phyloP scores from a whole-genome alignment of 1,284 basidiomycete genomes.

The Ceratobasidium sp. region DNA sequence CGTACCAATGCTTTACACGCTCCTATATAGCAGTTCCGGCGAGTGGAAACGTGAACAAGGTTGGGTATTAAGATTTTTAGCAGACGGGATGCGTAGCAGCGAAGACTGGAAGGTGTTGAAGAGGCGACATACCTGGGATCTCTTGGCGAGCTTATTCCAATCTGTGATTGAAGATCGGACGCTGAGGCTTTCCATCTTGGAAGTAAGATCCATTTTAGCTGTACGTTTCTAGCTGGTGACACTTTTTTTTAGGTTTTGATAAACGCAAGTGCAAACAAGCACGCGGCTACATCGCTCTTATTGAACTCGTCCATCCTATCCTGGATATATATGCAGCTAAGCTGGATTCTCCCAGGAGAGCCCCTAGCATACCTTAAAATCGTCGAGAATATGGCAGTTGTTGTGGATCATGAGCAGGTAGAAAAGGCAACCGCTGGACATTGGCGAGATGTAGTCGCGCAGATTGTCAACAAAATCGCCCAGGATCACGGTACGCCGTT shows the following conservation, averaged over 20 bases:
- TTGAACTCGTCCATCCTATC: conserved; percentile 76
- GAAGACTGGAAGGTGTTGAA: conserved; percentile 88
- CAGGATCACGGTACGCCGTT: conserved; percentile 10
- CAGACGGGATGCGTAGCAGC: conserved; percentile 80
- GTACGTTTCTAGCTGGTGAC: conserved; percentile 25
- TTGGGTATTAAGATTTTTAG: conserved; percentile 90
- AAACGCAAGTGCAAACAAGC: conserved; percentile 75
- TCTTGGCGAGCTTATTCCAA: conserved; percentile 86
- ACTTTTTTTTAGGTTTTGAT: conserved; percentile 70
- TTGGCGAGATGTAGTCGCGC: conserved; percentile 49
- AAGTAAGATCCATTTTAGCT: conserved; percentile 63
- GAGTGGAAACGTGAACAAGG: conserved; percentile 87
- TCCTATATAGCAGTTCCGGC: conserved; percentile 81
- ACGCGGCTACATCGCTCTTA: conserved; percentile 77
- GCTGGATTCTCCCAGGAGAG: conserved; percentile 61
- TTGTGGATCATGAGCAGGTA: conserved; percentile 49
- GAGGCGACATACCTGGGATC: conserved; percentile 88
- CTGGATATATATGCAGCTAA: conserved; percentile 85
- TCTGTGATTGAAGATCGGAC: conserved; percentile 68
- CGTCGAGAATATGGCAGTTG: conserved; percentile 74
- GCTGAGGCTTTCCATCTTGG: conserved; percentile 73
- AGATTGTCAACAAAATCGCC: conserved; percentile 9
- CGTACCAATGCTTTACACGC: conserved; percentile 87
- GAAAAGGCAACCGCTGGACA: conserved; percentile 45
- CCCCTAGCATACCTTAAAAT: conserved; percentile 75